A percentile compares a stretch with the other conserved stretches of the same genome.
These are phyloP conservation scores for Candida tallmaniae DNA, from an alignment of 805 yeast species.

Conservation along the genomic window DNA sequence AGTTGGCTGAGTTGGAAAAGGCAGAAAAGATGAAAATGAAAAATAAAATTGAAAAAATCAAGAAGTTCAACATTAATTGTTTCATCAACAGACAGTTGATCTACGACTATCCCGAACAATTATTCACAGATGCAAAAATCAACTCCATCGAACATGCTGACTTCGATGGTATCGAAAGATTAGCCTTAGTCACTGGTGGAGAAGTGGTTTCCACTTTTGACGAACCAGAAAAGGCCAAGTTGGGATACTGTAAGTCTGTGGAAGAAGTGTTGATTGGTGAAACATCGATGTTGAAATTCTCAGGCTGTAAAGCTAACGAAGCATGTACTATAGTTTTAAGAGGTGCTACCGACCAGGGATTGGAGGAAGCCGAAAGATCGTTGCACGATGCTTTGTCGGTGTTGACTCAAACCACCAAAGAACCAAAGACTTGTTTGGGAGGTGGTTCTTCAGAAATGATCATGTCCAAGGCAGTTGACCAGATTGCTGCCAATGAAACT, in stretches of 20 bases:
- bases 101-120: constrained; percentile 96
- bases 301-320: constrained; percentile 94
- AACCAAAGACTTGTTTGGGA: constrained; percentile 87
- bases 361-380: constrained; percentile 46
- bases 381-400: constrained; percentile 95
- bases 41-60: constrained; percentile 80
- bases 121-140: constrained; percentile 81
- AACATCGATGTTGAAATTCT: constrained; percentile 80
- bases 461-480: constrained; percentile 96
- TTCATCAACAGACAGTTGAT: constrained; percentile 95
- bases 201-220: constrained; percentile 97
- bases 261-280: constrained; percentile 95
- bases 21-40: constrained; percentile 95
- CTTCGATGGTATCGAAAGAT: constrained; percentile 94
- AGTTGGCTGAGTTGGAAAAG: constrained; percentile 88
- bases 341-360: constrained; percentile 45
- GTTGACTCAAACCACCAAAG: constrained; percentile 88
- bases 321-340: constrained; percentile 95
- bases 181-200: constrained; percentile 96
- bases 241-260: constrained; percentile 84
- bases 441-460: constrained; percentile 89
- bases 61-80: constrained; percentile 79
- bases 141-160: constrained; percentile 97
- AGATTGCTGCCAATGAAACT: constrained; percentile 82
- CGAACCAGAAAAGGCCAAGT: constrained; percentile 75